Conservation (phyloP, 495 filamentous ascomycete species). For the Xylaria telfairii region DNA sequence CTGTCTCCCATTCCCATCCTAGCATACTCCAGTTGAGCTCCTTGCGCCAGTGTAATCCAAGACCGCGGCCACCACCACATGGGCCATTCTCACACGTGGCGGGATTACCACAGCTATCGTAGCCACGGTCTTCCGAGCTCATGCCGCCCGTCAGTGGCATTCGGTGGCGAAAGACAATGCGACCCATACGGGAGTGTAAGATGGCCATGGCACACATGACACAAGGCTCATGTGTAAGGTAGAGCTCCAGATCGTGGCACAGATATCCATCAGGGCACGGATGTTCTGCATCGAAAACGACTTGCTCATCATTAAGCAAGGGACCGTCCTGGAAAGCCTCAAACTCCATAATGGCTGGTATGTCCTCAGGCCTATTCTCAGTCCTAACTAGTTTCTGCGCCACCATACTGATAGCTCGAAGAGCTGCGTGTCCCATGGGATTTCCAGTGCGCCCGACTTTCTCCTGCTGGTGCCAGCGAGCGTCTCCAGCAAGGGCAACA, state of each 20-base stretch:
- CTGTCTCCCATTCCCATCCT: constrained; percentile 77
- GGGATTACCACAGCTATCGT: constrained; percentile 32
- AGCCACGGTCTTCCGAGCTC: constrained; percentile 54
- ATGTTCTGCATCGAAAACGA: constrained; percentile 51
- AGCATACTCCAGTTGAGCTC: constrained; percentile 94
- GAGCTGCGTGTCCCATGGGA: constrained; percentile 78
- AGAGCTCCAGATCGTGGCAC: constrained; percentile 88
- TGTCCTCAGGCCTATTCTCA: constrained; percentile 40
- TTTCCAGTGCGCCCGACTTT: constrained; percentile 62
- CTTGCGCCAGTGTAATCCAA: constrained; percentile 89
- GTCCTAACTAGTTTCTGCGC: constrained; percentile 68
- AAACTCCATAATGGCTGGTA: constrained; percentile 46
- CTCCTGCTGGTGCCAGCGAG: constrained; percentile 64
- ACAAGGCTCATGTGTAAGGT: constrained; percentile 92
- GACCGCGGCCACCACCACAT: constrained; percentile 60
- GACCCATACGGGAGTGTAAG: constrained; percentile 85
- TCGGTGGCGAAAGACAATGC: constrained; percentile 74
- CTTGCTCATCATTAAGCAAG: constrained; percentile 48
- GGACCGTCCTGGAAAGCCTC: constrained; percentile 55
- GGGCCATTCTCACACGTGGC: constrained; percentile 37
- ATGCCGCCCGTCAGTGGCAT: constrained; percentile 68
- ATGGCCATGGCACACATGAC: constrained; percentile 96
- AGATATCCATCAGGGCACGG: constrained; percentile 78
- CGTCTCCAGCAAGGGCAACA: constrained; percentile 80
- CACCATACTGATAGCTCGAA: constrained; percentile 88